A percentile compares a stretch with the other conserved stretches of the same genome.
Evolutionary conservation across 1,284 basidiomycete species (phyloP).

Genomic region (Coriolopsis trogii): DNA sequence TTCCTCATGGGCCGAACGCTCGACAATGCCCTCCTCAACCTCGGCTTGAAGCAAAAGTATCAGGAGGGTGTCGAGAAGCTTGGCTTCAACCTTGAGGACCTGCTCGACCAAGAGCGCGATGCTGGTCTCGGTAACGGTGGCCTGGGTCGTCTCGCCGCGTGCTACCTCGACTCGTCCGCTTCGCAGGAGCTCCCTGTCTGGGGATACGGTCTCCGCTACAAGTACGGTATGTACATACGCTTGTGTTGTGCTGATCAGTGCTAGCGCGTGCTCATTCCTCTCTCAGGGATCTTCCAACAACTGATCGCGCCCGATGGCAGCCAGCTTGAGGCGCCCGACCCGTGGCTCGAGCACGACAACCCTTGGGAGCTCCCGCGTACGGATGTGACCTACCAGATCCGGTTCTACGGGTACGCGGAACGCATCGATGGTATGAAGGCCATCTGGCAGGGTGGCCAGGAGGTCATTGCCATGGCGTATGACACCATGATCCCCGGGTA

Average conservation of each 20-base stretch:
- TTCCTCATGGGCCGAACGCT: constrained; percentile 90
- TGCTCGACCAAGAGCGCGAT: constrained; percentile 86
- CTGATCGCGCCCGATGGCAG: constrained; percentile 81
- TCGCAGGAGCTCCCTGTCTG: constrained; percentile 84
- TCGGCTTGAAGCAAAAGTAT: constrained; percentile 81
- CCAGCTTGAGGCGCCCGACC: constrained; percentile 91
- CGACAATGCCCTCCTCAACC: constrained; percentile 79
- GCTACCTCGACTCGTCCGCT: constrained; percentile 87
- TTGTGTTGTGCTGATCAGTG: neutral
- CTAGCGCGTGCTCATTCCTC: neutral
- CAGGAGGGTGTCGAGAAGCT: constrained; percentile 69
- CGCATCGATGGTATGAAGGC: constrained; percentile 66
- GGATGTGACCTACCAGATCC: constrained; percentile 80
- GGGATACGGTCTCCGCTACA: constrained; percentile 89
- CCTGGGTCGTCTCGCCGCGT: constrained; percentile 90
- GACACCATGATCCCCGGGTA: constrained; percentile 92
- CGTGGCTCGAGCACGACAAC: constrained; percentile 88
- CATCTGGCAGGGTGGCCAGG: constrained; percentile 87
- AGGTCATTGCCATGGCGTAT: constrained; percentile 89
- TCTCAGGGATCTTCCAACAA: constrained; percentile 81
- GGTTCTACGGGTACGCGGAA: constrained; percentile 86
- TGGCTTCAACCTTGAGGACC: constrained; percentile 86
- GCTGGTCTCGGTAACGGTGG: constrained; percentile 90
- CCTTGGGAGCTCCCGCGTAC: constrained; percentile 88
- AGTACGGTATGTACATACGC: constrained; percentile 61